These are phyloP conservation scores for Trichomonascaceae sp. DNA, from an alignment of 1,139 yeast genomes.

Conservation along the genomic window DNA sequence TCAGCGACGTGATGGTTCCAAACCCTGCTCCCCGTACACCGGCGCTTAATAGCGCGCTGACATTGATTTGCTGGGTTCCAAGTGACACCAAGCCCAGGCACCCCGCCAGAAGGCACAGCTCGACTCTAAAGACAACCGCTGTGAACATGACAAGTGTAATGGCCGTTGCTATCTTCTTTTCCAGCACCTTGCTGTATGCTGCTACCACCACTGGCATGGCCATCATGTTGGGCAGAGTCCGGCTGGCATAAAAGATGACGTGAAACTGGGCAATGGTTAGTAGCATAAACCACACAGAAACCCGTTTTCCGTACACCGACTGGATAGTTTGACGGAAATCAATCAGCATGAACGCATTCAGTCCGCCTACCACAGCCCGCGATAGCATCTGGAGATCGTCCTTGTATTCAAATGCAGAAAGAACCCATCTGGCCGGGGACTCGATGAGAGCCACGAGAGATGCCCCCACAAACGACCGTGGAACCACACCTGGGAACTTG, in stretches of 20 bases:
- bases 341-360: conserved; percentile 20
- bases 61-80: background rate
- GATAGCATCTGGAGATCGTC: conserved; percentile 30
- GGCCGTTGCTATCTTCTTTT: conserved; percentile 38
- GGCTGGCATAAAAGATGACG: conserved; percentile 56
- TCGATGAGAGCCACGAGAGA: conserved; percentile 35
- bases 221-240: conserved; percentile 78
- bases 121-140: conserved; percentile 61
- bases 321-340: conserved; percentile 15
- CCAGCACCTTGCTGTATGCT: conserved; percentile 39
- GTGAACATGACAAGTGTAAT: conserved; percentile 47
- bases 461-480: conserved; percentile 76
- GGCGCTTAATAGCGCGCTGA: conserved; percentile 25
- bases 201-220: conserved; percentile 62
- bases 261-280: conserved; percentile 65
- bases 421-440: conserved; percentile 22
- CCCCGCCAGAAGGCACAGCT: conserved; percentile 49
- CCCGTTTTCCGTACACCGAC: conserved; percentile 6
- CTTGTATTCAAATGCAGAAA: conserved; percentile 20
- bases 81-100: conserved; percentile 24
- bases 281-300: conserved; percentile 39
- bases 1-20: conserved; percentile 39
- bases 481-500: conserved; percentile 79
- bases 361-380: conserved; percentile 22
- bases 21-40: conserved; percentile 40